phyloP scores from a whole-genome alignment of 371 early-diverging fungal genomes.

The Vairimorpha necatrix region DNA sequence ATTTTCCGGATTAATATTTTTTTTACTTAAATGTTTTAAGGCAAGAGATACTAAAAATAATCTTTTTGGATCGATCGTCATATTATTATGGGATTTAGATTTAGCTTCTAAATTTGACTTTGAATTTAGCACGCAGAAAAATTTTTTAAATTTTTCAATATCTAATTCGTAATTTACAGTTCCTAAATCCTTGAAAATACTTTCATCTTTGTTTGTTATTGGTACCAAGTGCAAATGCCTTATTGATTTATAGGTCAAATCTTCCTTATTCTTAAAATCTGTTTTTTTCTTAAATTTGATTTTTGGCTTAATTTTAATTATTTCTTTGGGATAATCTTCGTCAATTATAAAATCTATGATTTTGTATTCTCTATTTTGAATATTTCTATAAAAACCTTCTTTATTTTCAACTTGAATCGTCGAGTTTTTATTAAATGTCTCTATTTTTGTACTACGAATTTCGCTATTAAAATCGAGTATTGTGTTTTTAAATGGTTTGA shows the following conservation, averaged over 20 bases:
- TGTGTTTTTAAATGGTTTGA: neutral
- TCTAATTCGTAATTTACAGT: conserved; percentile 24
- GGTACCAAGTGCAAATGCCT: conserved; percentile 42
- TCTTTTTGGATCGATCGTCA: conserved; percentile 20
- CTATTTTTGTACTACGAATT: neutral
- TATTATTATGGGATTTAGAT: neutral
- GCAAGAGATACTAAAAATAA: conserved; percentile 48
- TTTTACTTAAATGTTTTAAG: conserved; percentile 43
- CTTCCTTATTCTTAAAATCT: neutral
- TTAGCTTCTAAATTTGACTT: neutral
- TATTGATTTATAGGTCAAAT: neutral
- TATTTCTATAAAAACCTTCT: neutral
- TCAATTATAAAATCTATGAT: conserved; percentile 1
- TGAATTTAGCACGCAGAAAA: conserved; percentile 33
- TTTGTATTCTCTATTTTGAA: neutral
- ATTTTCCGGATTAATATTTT: conserved; percentile 34
- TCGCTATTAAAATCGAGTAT: neutral
- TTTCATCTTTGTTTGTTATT: conserved; percentile 14
- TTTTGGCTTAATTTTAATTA: neutral
- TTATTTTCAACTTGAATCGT: neutral
- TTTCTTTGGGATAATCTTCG: neutral
- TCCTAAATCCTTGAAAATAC: conserved; percentile 42
- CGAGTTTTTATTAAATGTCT: neutral
- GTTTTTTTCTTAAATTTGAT: conserved; percentile 18
- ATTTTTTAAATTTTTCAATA: conserved; percentile 45